Evolutionary conservation across 108 stramenopile species (phyloP), one percentile per base, ranked within the genome.

Genomic region (Schizochytrium sp.): DNA sequence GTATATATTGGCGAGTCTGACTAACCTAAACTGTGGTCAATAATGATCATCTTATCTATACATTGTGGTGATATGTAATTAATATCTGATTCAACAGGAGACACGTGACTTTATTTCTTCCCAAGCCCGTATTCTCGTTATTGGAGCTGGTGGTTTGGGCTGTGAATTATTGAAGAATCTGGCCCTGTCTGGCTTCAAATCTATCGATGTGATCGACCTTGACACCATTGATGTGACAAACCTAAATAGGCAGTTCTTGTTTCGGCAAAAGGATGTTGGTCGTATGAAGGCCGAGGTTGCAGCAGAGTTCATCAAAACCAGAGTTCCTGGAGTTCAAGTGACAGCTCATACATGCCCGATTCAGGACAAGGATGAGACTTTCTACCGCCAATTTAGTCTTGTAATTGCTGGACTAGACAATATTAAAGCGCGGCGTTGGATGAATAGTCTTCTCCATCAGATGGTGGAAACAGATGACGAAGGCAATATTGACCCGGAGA

Each of bases 191-290:
- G 98, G 97, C 19, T 97, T 98, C 93, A 93, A 93, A 8, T 88
- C 96, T 72, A 96, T 98, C 46, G 92, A 97, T 87, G 96, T 98
- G 45, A 97, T 98, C 89, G 99, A 99, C 93, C 89, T 99, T 57
- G 99, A 99, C 89, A 97, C 98, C 60, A 99, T 99, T 90, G 99
- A 99, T 91, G 95, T 99, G 28, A 96, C 96, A 61, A 99, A 99
- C 92, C 92, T 99, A 87, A 99, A 99, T 93, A 95, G 99, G 72
- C 98, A 98, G 89, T 96, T 98, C 53, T 93, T 98, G 0, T 99
- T 97, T 90, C 94, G 98, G 38, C 72, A 91, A 46, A 72, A 83
- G 46, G 91, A 93, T 64, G 90, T 95, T 3, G 94, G 93, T 8
- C 50, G 90, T 5, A 91, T 89, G 12, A 94, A 94, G 72, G 93